Base-by-base conservation (phyloP, 768 basidiomycete species). In the Inosperma sp. region DNA sequence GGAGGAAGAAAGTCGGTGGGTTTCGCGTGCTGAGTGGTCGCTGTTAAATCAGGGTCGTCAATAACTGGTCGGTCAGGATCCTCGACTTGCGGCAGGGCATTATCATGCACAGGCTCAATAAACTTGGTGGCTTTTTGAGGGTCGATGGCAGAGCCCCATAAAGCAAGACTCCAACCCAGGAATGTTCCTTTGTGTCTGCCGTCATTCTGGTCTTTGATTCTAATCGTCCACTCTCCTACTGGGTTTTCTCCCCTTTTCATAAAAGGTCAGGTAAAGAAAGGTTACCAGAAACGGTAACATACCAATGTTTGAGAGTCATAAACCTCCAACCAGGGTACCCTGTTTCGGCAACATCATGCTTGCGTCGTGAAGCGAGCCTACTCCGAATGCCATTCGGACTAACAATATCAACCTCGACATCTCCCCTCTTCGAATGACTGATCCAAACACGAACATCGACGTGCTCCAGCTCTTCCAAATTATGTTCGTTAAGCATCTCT, bases 281-380 rank as follows among this genome's bases (percentile, higher is more conserved):
- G 39, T 31, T 10, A 27, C 8, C 30, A 30, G 7, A 12, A 17
- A 10, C 12, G 25, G 14, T 7, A 33, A 67, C 81, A 59, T 57
- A 94, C 94, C 95, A 99, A 62, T 99, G 95, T 68, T 98, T 99
- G 49, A 97, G 78, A 27, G 82, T 81, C 93, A 96, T 97, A 65
- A 99, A 99, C 30, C 79, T 84, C 95, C 95, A 99, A 2, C 90
- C 94, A 27, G 81, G 80, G 65, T 78, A 95, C 3, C 96, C 96
- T 8, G 73, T 77, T 9, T 62, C 65, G 3, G 78, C 82, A 21
- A 68, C 66, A 62, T 99, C 95, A 14, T 75, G 73, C 43, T 73
- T 61, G 48, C 95, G 79, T 45, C 74, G 73, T 23, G 81, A 80
- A 16, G 88, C 94, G 35, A 99, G 68, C 12, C 95, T 74, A 66